phyloP scores from a whole-genome alignment of 176 grass and related monocot species.

The Eremochloa ophiuroides region DNA sequence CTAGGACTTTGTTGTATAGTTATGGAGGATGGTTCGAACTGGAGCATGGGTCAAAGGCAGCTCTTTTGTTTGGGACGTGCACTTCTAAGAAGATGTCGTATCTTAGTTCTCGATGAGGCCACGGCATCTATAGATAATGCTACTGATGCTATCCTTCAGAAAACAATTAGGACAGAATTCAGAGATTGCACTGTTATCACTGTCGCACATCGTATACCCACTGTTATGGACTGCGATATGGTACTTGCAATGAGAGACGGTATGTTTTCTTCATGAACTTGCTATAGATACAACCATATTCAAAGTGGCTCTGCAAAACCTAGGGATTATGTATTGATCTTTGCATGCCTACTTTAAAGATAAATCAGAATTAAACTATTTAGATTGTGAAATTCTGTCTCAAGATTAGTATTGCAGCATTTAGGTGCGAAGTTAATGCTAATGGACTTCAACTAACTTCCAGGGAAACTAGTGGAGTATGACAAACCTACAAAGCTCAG shows the following conservation, averaged over 20 bases:
- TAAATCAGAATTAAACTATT: no score
- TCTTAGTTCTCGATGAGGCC: slow-evolving; percentile 91
- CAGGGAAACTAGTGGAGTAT: slow-evolving; percentile 68
- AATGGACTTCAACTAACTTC: neutral
- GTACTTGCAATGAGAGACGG: slow-evolving; percentile 84
- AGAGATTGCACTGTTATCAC: slow-evolving; percentile 79
- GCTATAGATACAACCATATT: neutral
- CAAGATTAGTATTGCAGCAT: neutral
- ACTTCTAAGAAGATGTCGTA: slow-evolving; percentile 61
- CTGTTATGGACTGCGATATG: slow-evolving; percentile 80
- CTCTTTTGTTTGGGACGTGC: slow-evolving; percentile 85
- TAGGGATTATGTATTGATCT: no score
- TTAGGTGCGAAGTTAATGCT: neutral
- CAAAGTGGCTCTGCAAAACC: no score
- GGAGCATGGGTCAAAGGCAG: slow-evolving; percentile 99
- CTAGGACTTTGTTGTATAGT: slow-evolving; percentile 34
- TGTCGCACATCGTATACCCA: slow-evolving; percentile 82
- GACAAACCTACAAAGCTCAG: slow-evolving; percentile 63
- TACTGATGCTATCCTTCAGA: slow-evolving; percentile 89
- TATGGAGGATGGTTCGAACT: slow-evolving; percentile 83
- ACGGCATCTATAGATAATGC: slow-evolving; percentile 88
- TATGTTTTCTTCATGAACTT: slow-evolving; percentile 27
- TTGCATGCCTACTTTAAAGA: no score
- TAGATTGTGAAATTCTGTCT: neutral
- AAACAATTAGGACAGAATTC: slow-evolving; percentile 80